These are phyloP conservation scores for Serendipita sp. DNA, from an alignment of 768 basidiomycete species.

Conservation along the genomic window DNA sequence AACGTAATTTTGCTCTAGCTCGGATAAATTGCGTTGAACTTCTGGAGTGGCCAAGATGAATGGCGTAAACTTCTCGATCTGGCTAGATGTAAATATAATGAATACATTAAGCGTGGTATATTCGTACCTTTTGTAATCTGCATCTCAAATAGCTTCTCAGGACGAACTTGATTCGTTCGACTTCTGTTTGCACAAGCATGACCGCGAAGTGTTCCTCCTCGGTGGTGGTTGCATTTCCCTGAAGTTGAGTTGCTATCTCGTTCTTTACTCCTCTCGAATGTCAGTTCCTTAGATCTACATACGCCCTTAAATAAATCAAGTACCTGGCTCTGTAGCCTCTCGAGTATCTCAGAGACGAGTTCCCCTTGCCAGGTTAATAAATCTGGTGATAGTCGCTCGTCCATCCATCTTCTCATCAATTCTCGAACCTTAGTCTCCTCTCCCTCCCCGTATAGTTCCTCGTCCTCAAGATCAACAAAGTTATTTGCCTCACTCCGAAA, in stretches of 20 bases:
- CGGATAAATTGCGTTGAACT: constrained; percentile 62
- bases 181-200: constrained; percentile 84
- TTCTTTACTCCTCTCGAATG: constrained; percentile 31
- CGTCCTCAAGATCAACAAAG: neutral
- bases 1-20: constrained; percentile 68
- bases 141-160: constrained; percentile 80
- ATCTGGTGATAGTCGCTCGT: constrained; percentile 70
- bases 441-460: neutral
- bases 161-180: constrained; percentile 86
- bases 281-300: neutral
- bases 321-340: constrained; percentile 74
- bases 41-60: constrained; percentile 55
- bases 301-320: constrained; percentile 14
- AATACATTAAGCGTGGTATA: neutral
- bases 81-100: neutral
- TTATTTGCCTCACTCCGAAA: neutral
- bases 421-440: constrained; percentile 46
- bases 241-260: constrained; percentile 53
- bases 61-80: constrained; percentile 83
- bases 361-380: constrained; percentile 57
- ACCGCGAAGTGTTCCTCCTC: constrained; percentile 90
- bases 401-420: constrained; percentile 70
- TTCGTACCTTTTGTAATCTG: constrained; percentile 59
- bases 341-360: constrained; percentile 45
- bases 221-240: constrained; percentile 65